Base-by-base conservation (phyloP, 805 yeast species). In the Schizosaccharomyces octosporus region DNA sequence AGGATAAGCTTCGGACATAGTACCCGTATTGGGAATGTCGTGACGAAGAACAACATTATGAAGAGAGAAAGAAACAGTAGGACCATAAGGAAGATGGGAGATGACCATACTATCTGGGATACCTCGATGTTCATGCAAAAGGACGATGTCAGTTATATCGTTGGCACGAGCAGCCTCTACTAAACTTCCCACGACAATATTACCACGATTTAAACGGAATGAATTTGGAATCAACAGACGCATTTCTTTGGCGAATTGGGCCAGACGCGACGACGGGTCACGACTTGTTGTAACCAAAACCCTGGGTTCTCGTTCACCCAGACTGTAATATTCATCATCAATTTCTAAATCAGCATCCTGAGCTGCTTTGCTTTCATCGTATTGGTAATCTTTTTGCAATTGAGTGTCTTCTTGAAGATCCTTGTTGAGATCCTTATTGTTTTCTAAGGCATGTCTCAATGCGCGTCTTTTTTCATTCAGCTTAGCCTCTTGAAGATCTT, bases 51-150 rank as follows among this genome's bases (percentile, higher is more conserved):
- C 88, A 61, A 93, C 97, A 68, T 93, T 93, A 72, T 93, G 97
- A 62, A 93, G 75, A 11, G 97, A 86, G 76, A 93, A 93, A 58
- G 85, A 83, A 42, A 93, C 94, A 1, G 97, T 85, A 21, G 98
- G 99, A 0, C 99, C 99, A 70, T 93, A 95, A 3, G 98, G 99
- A 71, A 93, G 85, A 75, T 93, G 99, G 42, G 93, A 83, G 32
- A 93, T 74, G 0, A 97, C 90, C 63, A 93, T 68, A 0, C 96
- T 86, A 0, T 96, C 89, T 61, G 99, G 99, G 0, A 87, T 90
- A 79, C 99, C 99, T 73, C 99, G 79, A 72, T 93, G 98, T 70
- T 93, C 99, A 70, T 93, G 97, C 27, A 93, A 73, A 2, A 93
- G 78, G 29, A 93, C 75, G 66, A 93, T 73, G 70, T 93, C 99